These are phyloP conservation scores for Phytophthora europaea DNA, from an alignment of 352 stramenopile genomes.

Conservation along the genomic window DNA sequence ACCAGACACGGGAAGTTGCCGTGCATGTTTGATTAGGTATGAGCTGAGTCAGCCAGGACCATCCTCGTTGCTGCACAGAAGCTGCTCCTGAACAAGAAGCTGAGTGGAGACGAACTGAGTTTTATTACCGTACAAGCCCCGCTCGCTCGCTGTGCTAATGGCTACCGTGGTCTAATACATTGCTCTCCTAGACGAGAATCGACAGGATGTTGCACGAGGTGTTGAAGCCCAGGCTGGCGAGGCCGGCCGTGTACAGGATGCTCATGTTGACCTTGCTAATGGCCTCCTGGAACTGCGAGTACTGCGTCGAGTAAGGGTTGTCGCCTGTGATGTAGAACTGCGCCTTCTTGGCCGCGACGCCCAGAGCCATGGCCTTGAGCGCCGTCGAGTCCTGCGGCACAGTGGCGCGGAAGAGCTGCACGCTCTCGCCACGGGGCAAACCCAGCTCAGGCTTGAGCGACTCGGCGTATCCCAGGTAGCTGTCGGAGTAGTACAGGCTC, in stretches of 20 bases:
- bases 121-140: slow-evolving; percentile 25
- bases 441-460: slow-evolving; percentile 53
- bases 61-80: neutral
- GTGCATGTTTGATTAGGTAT: neutral
- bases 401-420: slow-evolving; percentile 62
- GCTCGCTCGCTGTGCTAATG: slow-evolving; percentile 15
- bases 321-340: slow-evolving; percentile 70
- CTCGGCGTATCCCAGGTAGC: slow-evolving; percentile 72
- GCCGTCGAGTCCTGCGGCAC: slow-evolving; percentile 45
- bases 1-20: too few relatives aligned
- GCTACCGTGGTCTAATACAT: slow-evolving; percentile 32
- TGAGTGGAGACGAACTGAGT: slow-evolving; percentile 23
- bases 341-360: slow-evolving; percentile 43
- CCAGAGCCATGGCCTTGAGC: slow-evolving; percentile 52
- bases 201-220: slow-evolving; percentile 49
- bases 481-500: slow-evolving; percentile 69
- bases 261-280: slow-evolving; percentile 65
- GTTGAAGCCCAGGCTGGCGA: slow-evolving; percentile 50
- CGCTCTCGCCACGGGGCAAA: slow-evolving; percentile 57
- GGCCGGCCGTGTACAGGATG: slow-evolving; percentile 67
- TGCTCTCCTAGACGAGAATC: slow-evolving; percentile 32
- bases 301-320: slow-evolving; percentile 56
- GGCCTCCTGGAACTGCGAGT: slow-evolving; percentile 51
- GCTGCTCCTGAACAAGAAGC: slow-evolving; percentile 8
- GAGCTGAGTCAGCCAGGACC: neutral